Base-by-base conservation (phyloP, 116 monocot genomes). In the Papilionanthe hybrid region DNA sequence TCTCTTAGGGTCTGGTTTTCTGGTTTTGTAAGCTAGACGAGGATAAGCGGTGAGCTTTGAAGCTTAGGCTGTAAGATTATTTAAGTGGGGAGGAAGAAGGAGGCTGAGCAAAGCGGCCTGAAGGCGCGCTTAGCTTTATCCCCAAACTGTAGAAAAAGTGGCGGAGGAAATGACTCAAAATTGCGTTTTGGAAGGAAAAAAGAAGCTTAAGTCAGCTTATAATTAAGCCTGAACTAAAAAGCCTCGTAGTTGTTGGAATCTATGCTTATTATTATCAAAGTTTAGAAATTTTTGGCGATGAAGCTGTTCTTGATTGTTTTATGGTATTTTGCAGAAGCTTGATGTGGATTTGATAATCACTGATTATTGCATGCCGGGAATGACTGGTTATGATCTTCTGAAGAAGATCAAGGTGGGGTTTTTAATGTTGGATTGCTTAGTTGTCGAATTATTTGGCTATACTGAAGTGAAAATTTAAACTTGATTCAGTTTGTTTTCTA, bases 341-440 rank as follows among this genome's bases (percentile, higher is more conserved):
- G 86, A 80, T 72, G 86, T 88, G 55, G 83, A 85, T 57, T 78
- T 91, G 88, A 82, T 91, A 22, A 89, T 91, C 32, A 91, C 91
- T 50, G 91, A 91, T 50, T 91, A 91, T 82, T 83, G 86, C 69
- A 91, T 91, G 91, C 89, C 91, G 41, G 91, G 85, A 65, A 91
- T 91, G 88, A 91, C 88, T n/a, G 91, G 89, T 7, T 86, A 81
- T 66, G 91, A 91, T 50, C 86, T 91, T 11, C 80, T 91, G 37
- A 88, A 83, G 76, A 79, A 67, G 50, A 82, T 91, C n/a, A 91
- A 91, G 87, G 90, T 90, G 77, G 17, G 72, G 55, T 68, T 63
- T 15, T 79, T 68, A 53, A 3, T 53, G 53, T 53, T 53, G 17
- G 53, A 18, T 15, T 53, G 15, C 15, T 53, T 15, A 13, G 3